Evolutionary conservation across 306 rosid species (phyloP), one percentile per base, ranked within the genome.

Genomic region (Clitoria ternatea): DNA sequence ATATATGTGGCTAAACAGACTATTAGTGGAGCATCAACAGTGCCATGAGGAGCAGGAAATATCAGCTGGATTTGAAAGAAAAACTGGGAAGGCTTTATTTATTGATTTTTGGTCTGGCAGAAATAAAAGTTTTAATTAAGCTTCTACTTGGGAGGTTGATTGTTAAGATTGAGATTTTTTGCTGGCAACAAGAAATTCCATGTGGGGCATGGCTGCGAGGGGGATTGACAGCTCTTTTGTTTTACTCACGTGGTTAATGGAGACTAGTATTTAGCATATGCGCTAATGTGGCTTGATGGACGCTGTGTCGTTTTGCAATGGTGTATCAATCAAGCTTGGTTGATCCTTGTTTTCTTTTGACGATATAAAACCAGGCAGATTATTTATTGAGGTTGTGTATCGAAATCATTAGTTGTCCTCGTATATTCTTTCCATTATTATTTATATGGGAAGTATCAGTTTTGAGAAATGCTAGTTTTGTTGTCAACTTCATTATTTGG

Each of bases 1-100:
- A 83, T 93, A 37, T 93, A 93, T 62, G 98, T 90, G 77, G 97
- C 97, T 44, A 93, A 90, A 70, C 98, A 89, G 86, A 74, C 95
- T 56, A 76, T 82, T 20, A 77, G 79, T 47, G 90, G 89, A 55
- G 73, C 86, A 50, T 78, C 90, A 54, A 43, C 85, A 29, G 47
- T 33, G 13, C 74, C 88, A 26, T 87, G 87, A 89, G 32, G 65
- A 44, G 36, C 73, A 55, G 13, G 56, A 26, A 73, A 22, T 36
- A 27, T 40, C 48, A 62, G 71, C 78, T 49, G 39, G 74, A 63
- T 70, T 70, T 66, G 70, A 35, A 75, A 56, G 56, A 56, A 56
- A 61, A 56, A 68, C 33, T 52, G 36, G 22, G 17, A 44, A 76
- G 49, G 68, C 44, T 50, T 49, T 64, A 23, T 39, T 40, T 48